Base-by-base conservation (phyloP, 495 filamentous ascomycete genomes). In the Achaetomiella virescens region DNA sequence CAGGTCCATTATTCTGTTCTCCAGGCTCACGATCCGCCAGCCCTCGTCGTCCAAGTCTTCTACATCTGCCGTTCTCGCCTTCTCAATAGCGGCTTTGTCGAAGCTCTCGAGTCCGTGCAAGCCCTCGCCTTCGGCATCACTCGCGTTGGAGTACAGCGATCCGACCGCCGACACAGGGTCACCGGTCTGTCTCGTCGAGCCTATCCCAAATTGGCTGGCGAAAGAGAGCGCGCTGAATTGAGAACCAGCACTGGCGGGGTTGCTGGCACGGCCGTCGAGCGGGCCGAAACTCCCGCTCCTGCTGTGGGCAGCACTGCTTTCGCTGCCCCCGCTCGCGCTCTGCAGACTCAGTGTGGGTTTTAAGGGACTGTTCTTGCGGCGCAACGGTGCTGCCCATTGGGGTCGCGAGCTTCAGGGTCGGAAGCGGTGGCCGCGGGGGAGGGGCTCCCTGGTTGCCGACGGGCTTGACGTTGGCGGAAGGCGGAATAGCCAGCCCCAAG, bases 41-140 rank as follows among this genome's bases (percentile, higher is more conserved):
- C 90, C 89, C 47, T 91, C 88, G 65, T 97, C 91, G 70, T 97
- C 90, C 55, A 98, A 70, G 61, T 97, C 90, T 51, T 96, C 91
- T 14, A 95, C 91, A 70, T 98, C 93, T 25, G 92, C 67, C 15
- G 83, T 83, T 57, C 84, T 76, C 31, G 89, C 90, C 71, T 86
- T 91, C 62, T 95, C 90, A 29, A 91, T 57, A 51, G 80, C 86
- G 57, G 90, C 71, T 70, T 85, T 83, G 63, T 88, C 86, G 40
- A 93, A 78, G 66, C 86, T 84, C 20, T 87, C 85, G 24, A 90
- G 72, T 2, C 74, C 77, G 36, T 78, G 77, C 52, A 87, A 63
- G 65, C 87, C 90, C 44, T 87, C 72, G 62, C 91, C 87, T 3
- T 78, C 78, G 17, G 78, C 66, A 48, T 88, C 87, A 53, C 80